Conservation (phyloP, 306 rosid genomes). For the Oxytropis ochrocephala region DNA sequence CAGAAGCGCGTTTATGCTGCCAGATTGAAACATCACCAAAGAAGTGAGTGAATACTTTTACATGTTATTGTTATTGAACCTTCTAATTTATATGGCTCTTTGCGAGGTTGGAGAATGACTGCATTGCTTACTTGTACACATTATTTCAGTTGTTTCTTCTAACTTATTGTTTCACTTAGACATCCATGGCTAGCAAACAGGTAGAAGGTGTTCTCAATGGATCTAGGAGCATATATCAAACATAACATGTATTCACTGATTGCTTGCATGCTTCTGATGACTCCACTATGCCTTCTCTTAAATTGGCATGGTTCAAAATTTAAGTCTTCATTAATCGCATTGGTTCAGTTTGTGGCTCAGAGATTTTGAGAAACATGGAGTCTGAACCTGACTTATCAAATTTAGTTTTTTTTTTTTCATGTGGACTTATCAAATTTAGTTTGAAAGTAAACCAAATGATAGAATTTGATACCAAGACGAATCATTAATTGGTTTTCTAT, state of each 20-base stretch:
- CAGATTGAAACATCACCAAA: constrained; percentile 44
- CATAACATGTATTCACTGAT: not conserved
- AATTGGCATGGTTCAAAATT: not conserved
- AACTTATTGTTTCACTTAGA: constrained; percentile 11
- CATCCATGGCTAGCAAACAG: constrained; percentile 7
- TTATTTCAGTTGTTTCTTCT: constrained; percentile 9
- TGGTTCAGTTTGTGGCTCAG: not conserved
- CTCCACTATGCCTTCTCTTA: not conserved
- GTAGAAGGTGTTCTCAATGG: constrained; percentile 15
- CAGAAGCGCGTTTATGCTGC: constrained; percentile 41
- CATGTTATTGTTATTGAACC: not conserved
- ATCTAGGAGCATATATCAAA: not conserved
- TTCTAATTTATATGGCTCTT: constrained; percentile 7
- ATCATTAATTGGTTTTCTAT: constrained; percentile 2
- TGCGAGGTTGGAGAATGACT: constrained; percentile 8
- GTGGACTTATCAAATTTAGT: constrained; percentile 9
- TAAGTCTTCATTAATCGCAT: not conserved
- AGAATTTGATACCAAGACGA: not conserved
- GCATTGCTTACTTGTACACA: not conserved
- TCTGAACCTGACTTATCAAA: constrained; percentile 3
- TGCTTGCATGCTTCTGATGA: constrained; percentile 23
- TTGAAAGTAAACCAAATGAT: not conserved
- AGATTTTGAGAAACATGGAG: not conserved
- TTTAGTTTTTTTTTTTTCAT: too few species aligned
- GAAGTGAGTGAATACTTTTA: constrained; percentile 43